Evolutionary conservation across 768 basidiomycete species (phyloP), one percentile per base, ranked within the genome.

Genomic region (Boletales sp.): DNA sequence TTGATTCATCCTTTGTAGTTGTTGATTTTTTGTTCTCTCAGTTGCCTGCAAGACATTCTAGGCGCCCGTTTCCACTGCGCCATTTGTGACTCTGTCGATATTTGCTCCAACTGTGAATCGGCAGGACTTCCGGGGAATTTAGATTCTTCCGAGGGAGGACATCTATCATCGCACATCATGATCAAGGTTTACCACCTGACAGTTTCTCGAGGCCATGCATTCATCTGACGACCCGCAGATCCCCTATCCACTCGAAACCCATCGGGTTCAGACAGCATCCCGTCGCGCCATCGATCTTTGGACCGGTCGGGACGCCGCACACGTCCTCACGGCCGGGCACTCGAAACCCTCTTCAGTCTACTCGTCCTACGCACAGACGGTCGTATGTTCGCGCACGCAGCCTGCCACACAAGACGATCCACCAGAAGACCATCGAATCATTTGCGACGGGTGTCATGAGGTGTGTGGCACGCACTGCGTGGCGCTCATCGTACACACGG

Each of bases 1-100:
- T 32, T 44, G 24, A 21, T 31, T 13, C 24, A 4, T 17, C 12
- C 7, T 31, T 50, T 47, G 9, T 36, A 3, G 8, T 35, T n/a
- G 27, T 43, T 46, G 17, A 60, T 30, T 27, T 24, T 31, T 37
- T 9, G n/a, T 8, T 31, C 40, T 41, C 43, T 17, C 58, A 94
- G 94, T 58, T 97, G 94, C 64, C 71, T 88, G 51, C 83, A 86
- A 56, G 91, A 93, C 56, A 94, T 97, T 54, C 79, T 94, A 21
- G 94, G 94, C 15, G 90, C 93, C 14, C 80, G 90, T 5, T 97
- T 93, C 69, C 94, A 93, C 60, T 97, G 94, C 60, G 89, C 90
- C 10, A 83, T 90, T 18, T 97, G 94, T 63, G 81, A 86, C 36
- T 80, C 83, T 8, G 78, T 91, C 36, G 90, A 93, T 59, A 91